phyloP scores from a whole-genome alignment of 495 filamentous ascomycete genomes.

The Hyaloscypha bicolor region DNA sequence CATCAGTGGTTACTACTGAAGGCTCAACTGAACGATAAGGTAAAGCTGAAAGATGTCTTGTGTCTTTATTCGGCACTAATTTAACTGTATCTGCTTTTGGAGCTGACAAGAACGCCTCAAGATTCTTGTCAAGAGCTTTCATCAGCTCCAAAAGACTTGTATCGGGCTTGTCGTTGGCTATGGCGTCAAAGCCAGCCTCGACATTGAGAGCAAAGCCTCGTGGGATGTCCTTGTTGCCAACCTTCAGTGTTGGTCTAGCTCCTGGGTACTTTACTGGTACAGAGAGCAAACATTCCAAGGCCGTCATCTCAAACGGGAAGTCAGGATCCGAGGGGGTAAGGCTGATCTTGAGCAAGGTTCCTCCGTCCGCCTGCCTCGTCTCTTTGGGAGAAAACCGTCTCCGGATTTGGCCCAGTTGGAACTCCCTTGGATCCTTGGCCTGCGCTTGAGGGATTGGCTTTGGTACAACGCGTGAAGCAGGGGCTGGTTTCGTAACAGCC shows the following conservation, averaged over 20 bases:
- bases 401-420: slow-evolving; percentile 76
- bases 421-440: slow-evolving; percentile 67
- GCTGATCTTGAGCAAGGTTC: slow-evolving; percentile 54
- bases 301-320: slow-evolving; percentile 36
- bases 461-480: slow-evolving; percentile 52
- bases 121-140: slow-evolving; percentile 72
- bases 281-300: slow-evolving; percentile 59
- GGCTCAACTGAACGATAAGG: slow-evolving; percentile 25
- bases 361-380: slow-evolving; percentile 47
- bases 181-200: slow-evolving; percentile 72
- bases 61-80: slow-evolving; percentile 68
- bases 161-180: slow-evolving; percentile 57
- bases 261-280: slow-evolving; percentile 67
- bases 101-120: slow-evolving; percentile 72
- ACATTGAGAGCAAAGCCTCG: slow-evolving; percentile 80
- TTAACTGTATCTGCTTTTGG: slow-evolving; percentile 79
- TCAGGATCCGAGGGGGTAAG: slow-evolving; percentile 67
- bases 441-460: slow-evolving; percentile 70
- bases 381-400: slow-evolving; percentile 70
- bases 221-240: slow-evolving; percentile 80
- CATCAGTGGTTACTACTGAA: neutral
- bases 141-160: slow-evolving; percentile 68
- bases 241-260: slow-evolving; percentile 57
- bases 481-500: slow-evolving; percentile 33
- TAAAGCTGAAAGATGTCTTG: slow-evolving; percentile 39